Evolutionary conservation across 768 basidiomycete genomes (phyloP).

Genomic region (Lentinula boryana): DNA sequence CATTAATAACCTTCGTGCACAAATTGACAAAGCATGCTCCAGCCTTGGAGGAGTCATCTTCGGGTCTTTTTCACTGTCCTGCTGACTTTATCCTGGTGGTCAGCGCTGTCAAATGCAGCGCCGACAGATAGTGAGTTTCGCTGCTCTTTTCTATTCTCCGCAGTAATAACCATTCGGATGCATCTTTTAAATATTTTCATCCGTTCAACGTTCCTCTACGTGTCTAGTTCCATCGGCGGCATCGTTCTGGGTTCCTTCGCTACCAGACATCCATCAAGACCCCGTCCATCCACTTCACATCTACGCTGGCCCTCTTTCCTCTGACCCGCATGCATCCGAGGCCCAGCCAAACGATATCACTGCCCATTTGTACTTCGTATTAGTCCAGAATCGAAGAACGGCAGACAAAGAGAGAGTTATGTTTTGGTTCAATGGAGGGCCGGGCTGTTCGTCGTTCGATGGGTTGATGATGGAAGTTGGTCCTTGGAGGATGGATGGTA

Average conservation of each 20-base stretch:
- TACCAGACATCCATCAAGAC: conserved; percentile 77
- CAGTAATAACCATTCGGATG: not conserved
- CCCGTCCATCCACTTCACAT: conserved; percentile 66
- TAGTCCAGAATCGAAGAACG: conserved; percentile 78
- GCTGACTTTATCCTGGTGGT: not conserved
- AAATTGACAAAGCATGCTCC: not conserved
- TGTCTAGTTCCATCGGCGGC: conserved; percentile 67
- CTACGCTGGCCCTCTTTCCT: conserved; percentile 81
- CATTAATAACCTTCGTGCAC: not conserved
- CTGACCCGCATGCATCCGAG: conserved; percentile 57
- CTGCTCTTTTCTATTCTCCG: not conserved
- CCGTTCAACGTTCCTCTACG: not conserved
- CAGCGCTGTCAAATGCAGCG: conserved; percentile 16
- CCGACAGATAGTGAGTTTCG: conserved; percentile 34
- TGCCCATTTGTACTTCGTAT: conserved; percentile 82
- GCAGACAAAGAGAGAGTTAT: conserved; percentile 90
- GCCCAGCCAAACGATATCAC: conserved; percentile 54
- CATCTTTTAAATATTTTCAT: not conserved
- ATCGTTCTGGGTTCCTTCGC: conserved; percentile 72
- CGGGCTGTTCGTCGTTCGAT: conserved; percentile 96
- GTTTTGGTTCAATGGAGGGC: conserved; percentile 98
- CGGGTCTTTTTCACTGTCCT: not conserved
- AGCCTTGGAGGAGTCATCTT: not conserved
- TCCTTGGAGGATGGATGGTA: conserved; percentile 76
- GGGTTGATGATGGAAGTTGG: conserved; percentile 99